These are phyloP conservation scores for Exserohilum rostratum DNA, from an alignment of 2,329 filamentous ascomycete species.

Conservation along the genomic window DNA sequence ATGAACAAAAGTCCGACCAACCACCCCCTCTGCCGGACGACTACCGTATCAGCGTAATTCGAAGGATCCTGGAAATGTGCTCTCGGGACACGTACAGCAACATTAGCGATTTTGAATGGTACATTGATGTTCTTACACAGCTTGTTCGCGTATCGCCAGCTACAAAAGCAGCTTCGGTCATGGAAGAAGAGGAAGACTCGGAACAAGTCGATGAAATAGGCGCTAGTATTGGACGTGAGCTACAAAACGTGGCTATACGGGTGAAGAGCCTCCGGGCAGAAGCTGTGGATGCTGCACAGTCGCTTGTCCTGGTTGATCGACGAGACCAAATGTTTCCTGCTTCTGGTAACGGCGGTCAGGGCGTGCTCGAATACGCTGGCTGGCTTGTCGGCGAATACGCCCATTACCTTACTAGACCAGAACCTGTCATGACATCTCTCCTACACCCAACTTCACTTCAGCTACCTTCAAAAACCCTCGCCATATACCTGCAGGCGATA, in stretches of 20 bases:
- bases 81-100: conserved; percentile 86
- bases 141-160: conserved; percentile 73
- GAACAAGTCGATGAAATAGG: conserved; percentile 57
- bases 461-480: conserved; percentile 70
- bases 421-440: conserved; percentile 74
- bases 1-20: conserved; percentile 55
- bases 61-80: conserved; percentile 85
- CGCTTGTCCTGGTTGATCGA: conserved; percentile 69
- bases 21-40: conserved; percentile 77
- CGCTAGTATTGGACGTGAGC: conserved; percentile 78
- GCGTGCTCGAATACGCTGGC: conserved; percentile 74
- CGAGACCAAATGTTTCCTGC: conserved; percentile 62
- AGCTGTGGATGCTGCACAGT: conserved; percentile 82
- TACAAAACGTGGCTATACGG: conserved; percentile 89
- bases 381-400: conserved; percentile 93
- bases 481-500: conserved; percentile 80
- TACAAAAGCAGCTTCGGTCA: conserved; percentile 39
- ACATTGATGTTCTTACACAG: conserved; percentile 86
- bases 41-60: conserved; percentile 83
- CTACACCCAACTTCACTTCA: conserved; percentile 68
- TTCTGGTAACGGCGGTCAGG: conserved; percentile 58
- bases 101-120: conserved; percentile 94
- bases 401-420: conserved; percentile 70
- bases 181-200: conserved; percentile 36
- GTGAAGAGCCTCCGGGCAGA: conserved; percentile 82